phyloP scores from a whole-genome alignment of 768 basidiomycete genomes.

The Coprinopsis marcescibilis region DNA sequence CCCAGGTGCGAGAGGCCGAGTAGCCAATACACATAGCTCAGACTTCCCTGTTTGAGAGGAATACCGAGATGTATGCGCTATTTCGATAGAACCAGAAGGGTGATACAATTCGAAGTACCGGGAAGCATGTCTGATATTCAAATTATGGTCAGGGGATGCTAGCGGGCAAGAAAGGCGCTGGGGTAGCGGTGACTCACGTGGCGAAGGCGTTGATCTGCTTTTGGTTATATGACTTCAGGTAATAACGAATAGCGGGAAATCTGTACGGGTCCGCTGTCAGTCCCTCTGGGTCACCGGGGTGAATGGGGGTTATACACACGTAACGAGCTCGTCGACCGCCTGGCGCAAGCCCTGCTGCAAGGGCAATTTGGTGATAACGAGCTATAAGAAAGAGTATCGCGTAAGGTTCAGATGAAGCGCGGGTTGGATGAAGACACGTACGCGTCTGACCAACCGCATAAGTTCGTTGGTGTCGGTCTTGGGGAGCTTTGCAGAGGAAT shows the following conservation, averaged over 20 bases:
- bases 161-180: constrained; percentile 20
- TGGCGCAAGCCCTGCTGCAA: constrained; percentile 56
- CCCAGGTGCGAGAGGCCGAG: constrained; percentile 61
- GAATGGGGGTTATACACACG: constrained; percentile 42
- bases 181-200: constrained; percentile 59
- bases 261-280: too few species aligned
- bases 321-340: constrained; percentile 73
- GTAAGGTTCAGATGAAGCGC: constrained; percentile 14
- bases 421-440: constrained; percentile 27
- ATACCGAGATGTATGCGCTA: constrained; percentile 84
- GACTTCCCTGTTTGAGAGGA: constrained; percentile 85
- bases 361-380: constrained; percentile 51
- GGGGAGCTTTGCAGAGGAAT: constrained; percentile 67
- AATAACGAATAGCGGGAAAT: constrained; percentile 70
- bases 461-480: constrained; percentile 67
- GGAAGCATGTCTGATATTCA: constrained; percentile 63
- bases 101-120: constrained; percentile 87
- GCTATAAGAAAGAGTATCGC: constrained; percentile 33
- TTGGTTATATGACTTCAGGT: constrained; percentile 68
- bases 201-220: constrained; percentile 89
- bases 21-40: constrained; percentile 83
- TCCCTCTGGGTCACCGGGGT: too few species aligned
- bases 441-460: constrained; percentile 72
- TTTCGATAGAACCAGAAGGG: constrained; percentile 79
- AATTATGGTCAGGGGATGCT: constrained; percentile 18